A percentile compares a stretch with the other conserved stretches of the same genome.
Conservation (phyloP, 805 yeast genomes). For the Candida berthetii region DNA sequence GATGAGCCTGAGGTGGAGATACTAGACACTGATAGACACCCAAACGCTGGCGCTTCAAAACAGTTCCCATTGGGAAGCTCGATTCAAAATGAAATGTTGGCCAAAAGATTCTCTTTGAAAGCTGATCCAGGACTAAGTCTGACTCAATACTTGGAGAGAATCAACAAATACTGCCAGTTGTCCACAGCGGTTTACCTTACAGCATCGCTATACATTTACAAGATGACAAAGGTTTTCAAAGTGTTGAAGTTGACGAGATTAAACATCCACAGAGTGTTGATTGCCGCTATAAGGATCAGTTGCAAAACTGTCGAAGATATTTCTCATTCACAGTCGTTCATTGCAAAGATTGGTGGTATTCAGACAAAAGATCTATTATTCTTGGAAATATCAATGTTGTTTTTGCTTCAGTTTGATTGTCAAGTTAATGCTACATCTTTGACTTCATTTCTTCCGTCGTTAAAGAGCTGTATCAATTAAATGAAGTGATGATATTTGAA, state of each 20-base stretch:
- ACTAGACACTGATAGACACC: neutral
- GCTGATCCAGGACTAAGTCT: constrained; percentile 16
- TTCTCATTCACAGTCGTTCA: constrained; percentile 34
- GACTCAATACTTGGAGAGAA: constrained; percentile 19
- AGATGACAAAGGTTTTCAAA: constrained; percentile 9
- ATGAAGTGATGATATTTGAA: no score
- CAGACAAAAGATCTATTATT: constrained; percentile 34
- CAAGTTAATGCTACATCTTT: constrained; percentile 31
- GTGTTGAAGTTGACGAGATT: constrained; percentile 24
- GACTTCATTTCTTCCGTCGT: neutral
- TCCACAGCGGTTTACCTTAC: constrained; percentile 23
- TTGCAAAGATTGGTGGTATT: constrained; percentile 42
- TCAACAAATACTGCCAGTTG: constrained; percentile 20
- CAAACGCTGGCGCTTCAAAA: neutral
- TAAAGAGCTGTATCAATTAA: neutral
- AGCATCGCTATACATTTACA: constrained; percentile 19
- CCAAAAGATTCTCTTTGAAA: constrained; percentile 16
- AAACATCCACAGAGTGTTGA: constrained; percentile 37
- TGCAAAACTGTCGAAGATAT: constrained; percentile 42
- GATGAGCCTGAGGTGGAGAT: neutral
- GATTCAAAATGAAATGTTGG: constrained; percentile 12
- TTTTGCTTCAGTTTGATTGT: constrained; percentile 42
- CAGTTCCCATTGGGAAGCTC: neutral
- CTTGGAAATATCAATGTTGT: constrained; percentile 45
- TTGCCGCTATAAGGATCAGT: constrained; percentile 40